phyloP scores from a whole-genome alignment of 1,139 yeast genomes.

The Debaryomycetaceae sp. region DNA sequence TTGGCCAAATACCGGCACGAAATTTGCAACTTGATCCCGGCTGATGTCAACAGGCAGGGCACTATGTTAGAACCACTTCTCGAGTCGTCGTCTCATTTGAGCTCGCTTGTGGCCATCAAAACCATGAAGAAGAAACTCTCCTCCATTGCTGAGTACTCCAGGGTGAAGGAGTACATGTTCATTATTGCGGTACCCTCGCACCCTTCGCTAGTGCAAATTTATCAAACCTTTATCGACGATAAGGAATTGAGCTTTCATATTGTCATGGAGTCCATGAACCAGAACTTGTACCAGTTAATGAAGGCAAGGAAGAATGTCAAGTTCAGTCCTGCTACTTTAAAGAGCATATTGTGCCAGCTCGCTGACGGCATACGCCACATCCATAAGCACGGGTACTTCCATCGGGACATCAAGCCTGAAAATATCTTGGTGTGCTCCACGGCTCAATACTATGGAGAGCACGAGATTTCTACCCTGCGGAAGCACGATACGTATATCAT shows the following conservation, averaged over 20 bases:
- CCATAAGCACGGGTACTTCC: constrained; percentile 70
- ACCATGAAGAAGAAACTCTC: constrained; percentile 59
- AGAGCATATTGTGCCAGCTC: constrained; percentile 65
- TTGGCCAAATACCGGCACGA: constrained; percentile 43
- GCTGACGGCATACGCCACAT: constrained; percentile 78
- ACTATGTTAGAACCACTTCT: constrained; percentile 49
- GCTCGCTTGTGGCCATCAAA: constrained; percentile 75
- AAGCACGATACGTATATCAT: constrained; percentile 52
- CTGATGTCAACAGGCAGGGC: constrained; percentile 18
- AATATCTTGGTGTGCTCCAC: constrained; percentile 71
- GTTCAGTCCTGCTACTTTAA: constrained; percentile 57
- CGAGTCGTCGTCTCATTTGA: constrained; percentile 20
- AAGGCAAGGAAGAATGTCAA: constrained; percentile 46
- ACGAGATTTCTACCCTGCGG: constrained; percentile 38
- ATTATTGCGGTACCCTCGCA: constrained; percentile 69
- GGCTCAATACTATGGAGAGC: constrained; percentile 47
- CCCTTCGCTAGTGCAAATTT: constrained; percentile 64
- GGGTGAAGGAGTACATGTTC: constrained; percentile 72
- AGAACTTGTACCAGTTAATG: constrained; percentile 72
- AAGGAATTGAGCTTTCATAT: constrained; percentile 59
- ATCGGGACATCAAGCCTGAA: constrained; percentile 78
- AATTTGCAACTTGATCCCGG: neutral
- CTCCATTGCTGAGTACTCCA: constrained; percentile 51
- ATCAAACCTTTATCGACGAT: constrained; percentile 74
- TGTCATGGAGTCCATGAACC: constrained; percentile 86